Conservation (phyloP, 805 yeast species). For the Candida pseudoglaebosa region DNA sequence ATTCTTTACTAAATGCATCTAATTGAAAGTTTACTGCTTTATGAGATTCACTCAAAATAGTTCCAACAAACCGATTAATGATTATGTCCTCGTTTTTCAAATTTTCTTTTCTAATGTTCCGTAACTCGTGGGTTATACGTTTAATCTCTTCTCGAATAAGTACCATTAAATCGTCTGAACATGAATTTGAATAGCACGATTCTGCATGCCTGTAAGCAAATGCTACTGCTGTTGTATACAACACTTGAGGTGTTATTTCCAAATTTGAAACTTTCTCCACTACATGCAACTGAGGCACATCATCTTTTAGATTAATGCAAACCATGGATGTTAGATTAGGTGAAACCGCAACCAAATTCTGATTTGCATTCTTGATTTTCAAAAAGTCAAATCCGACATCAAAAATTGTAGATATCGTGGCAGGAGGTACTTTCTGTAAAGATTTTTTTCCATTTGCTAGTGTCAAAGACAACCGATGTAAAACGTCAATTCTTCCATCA, state of each 20-base stretch:
- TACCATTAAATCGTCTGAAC: constrained; percentile 66
- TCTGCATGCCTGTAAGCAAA: constrained; percentile 65
- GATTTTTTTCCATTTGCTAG: constrained; percentile 11
- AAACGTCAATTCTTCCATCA: constrained; percentile 43
- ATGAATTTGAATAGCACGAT: constrained; percentile 63
- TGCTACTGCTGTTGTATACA: constrained; percentile 49
- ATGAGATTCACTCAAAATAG: constrained; percentile 63
- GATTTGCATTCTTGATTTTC: constrained; percentile 12
- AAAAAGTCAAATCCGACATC: constrained; percentile 57
- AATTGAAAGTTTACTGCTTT: constrained; percentile 70
- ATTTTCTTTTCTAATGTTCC: constrained; percentile 7
- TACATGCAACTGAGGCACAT: constrained; percentile 13
- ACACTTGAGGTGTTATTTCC: constrained; percentile 24
- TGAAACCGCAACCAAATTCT: constrained; percentile 41
- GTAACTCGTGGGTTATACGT: constrained; percentile 13
- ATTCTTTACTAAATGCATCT: constrained; percentile 62
- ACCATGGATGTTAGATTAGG: constrained; percentile 47
- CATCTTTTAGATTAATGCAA: constrained; percentile 17
- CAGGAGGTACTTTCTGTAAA: constrained; percentile 16
- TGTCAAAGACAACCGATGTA: constrained; percentile 35
- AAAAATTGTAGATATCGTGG: constrained; percentile 36
- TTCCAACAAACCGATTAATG: constrained; percentile 27
- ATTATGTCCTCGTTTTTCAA: constrained; percentile 8
- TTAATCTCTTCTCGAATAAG: constrained; percentile 48
- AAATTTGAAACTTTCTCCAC: constrained; percentile 14